Base-by-base conservation (phyloP, 2,329 filamentous ascomycete species). In the Fusarium begoniae region DNA sequence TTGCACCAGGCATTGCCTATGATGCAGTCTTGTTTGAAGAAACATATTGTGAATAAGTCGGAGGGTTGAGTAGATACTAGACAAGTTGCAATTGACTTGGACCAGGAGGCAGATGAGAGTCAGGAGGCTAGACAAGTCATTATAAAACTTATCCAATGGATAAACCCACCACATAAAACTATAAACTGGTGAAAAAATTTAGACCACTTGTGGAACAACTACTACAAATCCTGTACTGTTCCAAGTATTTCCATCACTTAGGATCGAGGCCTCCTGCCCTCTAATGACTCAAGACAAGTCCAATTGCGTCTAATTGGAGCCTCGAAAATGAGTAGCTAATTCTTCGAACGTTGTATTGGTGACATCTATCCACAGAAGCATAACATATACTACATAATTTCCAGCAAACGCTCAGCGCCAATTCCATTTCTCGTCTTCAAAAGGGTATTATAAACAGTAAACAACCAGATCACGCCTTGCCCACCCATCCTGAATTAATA, bases 401-500 rank as follows among this genome's bases (percentile, higher is more conserved):
- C 63, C 44, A 59, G 44, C 28, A 69, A 77, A 75, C 72, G 66
- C 72, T 64, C 35, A 62, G 60, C 70, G 61, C 68, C 69, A 69
- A 28, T 66, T 63, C 62, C 63, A 44, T 62, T 58, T 54, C 37
- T 43, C 28, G 30, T 71, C 62, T 66, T 69, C 48, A 51, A 75
- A 63, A 75, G 76, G 77, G 77, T 78, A 78, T 78, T 70, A 68
- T 68, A 69, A 62, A 73, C 51, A 69, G 26, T 48, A 71, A 70
- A 66, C 66, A 72, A 66, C 59, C 61, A 56, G 45, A 63, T 81
- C 72, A 97, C 32, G 92, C 93, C 85, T 97, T 96, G 38, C 91
- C 93, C 69, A 98, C 92, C 95, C 96, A 98, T 6, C 96, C 96
- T 63, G 91, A 92, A 80, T 95, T 94, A 72, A 97, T 93, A 84